Conservation (phyloP, 75 land plant genomes). For the Picea glauca region DNA sequence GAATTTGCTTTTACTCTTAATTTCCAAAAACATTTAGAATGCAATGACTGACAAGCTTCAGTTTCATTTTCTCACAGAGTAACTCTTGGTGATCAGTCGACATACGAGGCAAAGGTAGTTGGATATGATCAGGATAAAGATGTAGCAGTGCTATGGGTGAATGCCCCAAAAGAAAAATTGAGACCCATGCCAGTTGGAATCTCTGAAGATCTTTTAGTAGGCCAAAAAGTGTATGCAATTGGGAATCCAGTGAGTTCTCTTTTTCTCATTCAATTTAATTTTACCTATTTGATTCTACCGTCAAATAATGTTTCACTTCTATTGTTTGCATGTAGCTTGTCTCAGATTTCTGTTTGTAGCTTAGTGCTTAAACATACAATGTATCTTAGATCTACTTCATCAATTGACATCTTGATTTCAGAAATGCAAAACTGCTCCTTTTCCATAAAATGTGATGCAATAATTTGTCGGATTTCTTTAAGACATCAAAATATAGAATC, state of each 20-base stretch:
- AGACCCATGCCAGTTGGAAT: slow-evolving; percentile 90
- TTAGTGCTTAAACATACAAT: neutral
- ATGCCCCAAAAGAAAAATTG: slow-evolving; percentile 81
- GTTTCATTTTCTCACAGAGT: slow-evolving; percentile 49
- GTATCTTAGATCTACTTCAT: neutral
- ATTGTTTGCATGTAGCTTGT: neutral
- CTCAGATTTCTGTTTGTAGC: neutral
- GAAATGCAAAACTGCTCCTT: neutral
- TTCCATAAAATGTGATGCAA: neutral
- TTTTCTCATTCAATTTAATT: neutral
- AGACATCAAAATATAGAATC: neutral
- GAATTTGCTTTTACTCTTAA: no score
- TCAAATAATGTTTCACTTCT: neutral
- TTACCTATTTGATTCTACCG: neutral
- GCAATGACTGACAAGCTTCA: neutral
- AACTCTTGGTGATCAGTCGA: slow-evolving; percentile 91
- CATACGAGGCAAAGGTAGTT: slow-evolving; percentile 87
- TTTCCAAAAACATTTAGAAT: neutral
- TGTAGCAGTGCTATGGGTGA: slow-evolving; percentile 87
- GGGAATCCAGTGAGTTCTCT: slow-evolving; percentile 86
- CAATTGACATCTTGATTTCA: neutral
- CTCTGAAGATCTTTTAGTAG: slow-evolving; percentile 92
- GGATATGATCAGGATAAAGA: slow-evolving; percentile 99
- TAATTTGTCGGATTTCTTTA: neutral
- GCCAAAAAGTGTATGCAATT: slow-evolving; percentile 97